Evolutionary conservation across 2,329 filamentous ascomycete genomes (phyloP).

Genomic region (Sporothrix pseudoabietina): DNA sequence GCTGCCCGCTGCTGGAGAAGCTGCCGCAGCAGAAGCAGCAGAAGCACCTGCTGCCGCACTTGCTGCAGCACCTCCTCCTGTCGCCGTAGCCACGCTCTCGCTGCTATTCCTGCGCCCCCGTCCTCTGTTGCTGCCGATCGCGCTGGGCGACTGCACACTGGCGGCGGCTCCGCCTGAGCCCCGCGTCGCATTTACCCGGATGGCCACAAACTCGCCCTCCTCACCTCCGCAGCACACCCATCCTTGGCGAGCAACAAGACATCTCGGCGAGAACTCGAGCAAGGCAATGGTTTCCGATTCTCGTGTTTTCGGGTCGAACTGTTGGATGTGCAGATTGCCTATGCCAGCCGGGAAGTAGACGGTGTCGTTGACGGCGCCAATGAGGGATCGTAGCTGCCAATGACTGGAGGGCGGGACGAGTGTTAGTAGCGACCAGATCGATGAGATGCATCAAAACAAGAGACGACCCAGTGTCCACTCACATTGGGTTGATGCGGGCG

Average conservation of each 20-base stretch:
- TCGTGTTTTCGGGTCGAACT: constrained; percentile 67
- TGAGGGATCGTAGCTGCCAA: constrained; percentile 86
- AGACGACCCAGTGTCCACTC: constrained; percentile 38
- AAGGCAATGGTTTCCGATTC: constrained; percentile 73
- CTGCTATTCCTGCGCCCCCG: background rate
- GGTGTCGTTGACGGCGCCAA: constrained; percentile 76
- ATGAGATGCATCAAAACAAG: background rate
- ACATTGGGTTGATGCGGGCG: constrained; percentile 67
- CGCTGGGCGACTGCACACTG: constrained; percentile 38
- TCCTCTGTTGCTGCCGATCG: constrained; percentile 28
- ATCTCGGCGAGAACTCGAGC: constrained; percentile 75
- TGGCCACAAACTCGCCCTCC: constrained; percentile 81
- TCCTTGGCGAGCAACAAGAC: constrained; percentile 80
- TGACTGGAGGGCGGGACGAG: constrained; percentile 56
- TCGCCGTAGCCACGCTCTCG: background rate
- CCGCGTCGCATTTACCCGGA: constrained; percentile 56
- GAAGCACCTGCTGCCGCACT: background rate
- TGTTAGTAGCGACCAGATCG: background rate
- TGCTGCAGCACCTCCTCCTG: background rate
- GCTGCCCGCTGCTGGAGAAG: background rate
- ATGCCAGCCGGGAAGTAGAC: constrained; percentile 82
- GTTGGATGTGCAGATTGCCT: constrained; percentile 66
- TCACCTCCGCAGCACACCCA: constrained; percentile 93
- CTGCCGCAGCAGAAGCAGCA: too few relatives aligned
- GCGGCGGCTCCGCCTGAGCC: constrained; percentile 32